Evolutionary conservation across 257 asterid species (phyloP).

Genomic region (Primulina huaijiensis): DNA sequence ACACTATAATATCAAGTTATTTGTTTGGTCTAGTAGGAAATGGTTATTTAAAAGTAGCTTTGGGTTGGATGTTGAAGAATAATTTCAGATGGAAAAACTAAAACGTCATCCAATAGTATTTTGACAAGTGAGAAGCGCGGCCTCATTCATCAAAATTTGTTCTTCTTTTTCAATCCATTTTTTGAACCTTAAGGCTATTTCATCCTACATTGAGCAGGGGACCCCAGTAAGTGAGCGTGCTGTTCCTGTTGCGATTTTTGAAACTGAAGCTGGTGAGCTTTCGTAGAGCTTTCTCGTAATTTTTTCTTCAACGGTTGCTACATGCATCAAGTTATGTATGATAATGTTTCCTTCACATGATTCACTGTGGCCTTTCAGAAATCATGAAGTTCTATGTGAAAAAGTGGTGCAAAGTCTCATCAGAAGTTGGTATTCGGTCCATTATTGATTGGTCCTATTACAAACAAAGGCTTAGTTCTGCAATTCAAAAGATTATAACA

Average conservation of each 20-base stretch:
- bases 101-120: background rate
- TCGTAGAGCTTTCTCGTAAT: slow-evolving; percentile 15
- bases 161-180: slow-evolving; percentile 15
- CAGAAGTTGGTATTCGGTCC: slow-evolving; percentile 89
- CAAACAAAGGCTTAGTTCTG: slow-evolving; percentile 90
- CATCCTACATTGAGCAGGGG: slow-evolving; percentile 64
- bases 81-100: background rate
- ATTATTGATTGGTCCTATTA: slow-evolving; percentile 98
- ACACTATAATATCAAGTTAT: too few relatives aligned
- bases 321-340: slow-evolving; percentile 31
- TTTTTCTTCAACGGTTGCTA: slow-evolving; percentile 21
- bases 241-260: slow-evolving; percentile 96
- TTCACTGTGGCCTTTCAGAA: slow-evolving; percentile 46
- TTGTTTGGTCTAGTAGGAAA: too few relatives aligned
- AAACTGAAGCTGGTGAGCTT: slow-evolving; percentile 73
- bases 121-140: background rate
- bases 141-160: too few relatives aligned
- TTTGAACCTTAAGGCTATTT: slow-evolving; percentile 26
- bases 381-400: slow-evolving; percentile 78
- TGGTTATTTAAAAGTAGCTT: too few relatives aligned
- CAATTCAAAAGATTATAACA: slow-evolving; percentile 89
- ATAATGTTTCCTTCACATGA: background rate
- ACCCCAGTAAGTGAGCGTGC: slow-evolving; percentile 99
- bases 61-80: too few relatives aligned
- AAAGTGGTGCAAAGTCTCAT: slow-evolving; percentile 96